Percentiles rank a stretch among this genome's conserved stretches.
phyloP scores from a whole-genome alignment of 2,329 filamentous ascomycete genomes.

The Cucurbitaria berberidis region DNA sequence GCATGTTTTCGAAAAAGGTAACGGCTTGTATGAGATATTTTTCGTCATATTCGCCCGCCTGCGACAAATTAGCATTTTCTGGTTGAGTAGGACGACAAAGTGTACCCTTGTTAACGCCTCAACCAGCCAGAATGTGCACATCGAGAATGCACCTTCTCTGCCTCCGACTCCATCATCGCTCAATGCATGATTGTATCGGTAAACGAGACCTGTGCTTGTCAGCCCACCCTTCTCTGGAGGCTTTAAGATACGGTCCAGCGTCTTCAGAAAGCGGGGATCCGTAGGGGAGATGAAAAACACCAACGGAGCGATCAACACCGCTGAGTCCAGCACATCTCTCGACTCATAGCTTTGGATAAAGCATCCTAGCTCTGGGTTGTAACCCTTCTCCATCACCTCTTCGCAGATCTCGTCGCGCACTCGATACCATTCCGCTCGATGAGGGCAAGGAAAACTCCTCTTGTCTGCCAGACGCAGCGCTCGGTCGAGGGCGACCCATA shows the following conservation, averaged over 20 bases:
- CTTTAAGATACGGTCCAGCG: conserved; percentile 73
- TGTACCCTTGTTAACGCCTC: conserved; percentile 74
- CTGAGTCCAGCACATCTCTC: conserved; percentile 72
- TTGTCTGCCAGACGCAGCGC: conserved; percentile 77
- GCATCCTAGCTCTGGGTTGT: conserved; percentile 70
- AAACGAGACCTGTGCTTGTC: conserved; percentile 76
- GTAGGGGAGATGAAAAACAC: conserved; percentile 82
- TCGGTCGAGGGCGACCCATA: conserved; percentile 82
- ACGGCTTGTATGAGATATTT: conserved; percentile 67
- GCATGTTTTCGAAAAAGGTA: conserved; percentile 78
- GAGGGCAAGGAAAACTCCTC: conserved; percentile 75
- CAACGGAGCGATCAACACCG: conserved; percentile 75
- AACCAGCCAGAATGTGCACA: conserved; percentile 85
- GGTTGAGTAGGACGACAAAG: conserved; percentile 42
- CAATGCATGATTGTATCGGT: conserved; percentile 72
- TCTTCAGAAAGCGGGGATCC: conserved; percentile 75
- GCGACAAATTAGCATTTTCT: conserved; percentile 9
- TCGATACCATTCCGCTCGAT: conserved; percentile 69
- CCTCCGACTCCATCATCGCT: conserved; percentile 77
- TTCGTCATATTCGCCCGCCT: conserved; percentile 61
- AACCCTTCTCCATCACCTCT: conserved; percentile 79
- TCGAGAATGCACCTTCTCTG: conserved; percentile 76
- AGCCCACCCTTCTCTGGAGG: conserved; percentile 76
- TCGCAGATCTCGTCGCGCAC: conserved; percentile 74
- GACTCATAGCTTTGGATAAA: conserved; percentile 81